phyloP scores from a whole-genome alignment of 192 early-diverging fungal genomes.

The Pecoramyces ruminantium region DNA sequence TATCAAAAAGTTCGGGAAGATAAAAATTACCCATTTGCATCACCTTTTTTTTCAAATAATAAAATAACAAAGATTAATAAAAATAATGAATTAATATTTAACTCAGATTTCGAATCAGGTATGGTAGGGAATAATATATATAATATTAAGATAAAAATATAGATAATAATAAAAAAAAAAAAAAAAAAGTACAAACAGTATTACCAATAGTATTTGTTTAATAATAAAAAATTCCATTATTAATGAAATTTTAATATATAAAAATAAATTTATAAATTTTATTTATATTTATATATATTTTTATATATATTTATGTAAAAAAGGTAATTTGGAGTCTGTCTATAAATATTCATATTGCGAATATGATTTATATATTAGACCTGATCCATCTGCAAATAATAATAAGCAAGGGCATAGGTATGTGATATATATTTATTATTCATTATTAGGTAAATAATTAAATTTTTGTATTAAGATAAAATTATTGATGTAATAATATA shows the following conservation, averaged over 20 bases:
- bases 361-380: neutral
- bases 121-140: neutral
- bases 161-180: too few species aligned
- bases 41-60: neutral
- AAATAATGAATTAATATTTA: neutral
- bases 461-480: too few species aligned
- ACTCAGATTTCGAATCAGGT: neutral
- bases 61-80: neutral
- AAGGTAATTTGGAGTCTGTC: neutral
- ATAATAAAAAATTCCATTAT: too few species aligned
- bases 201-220: too few species aligned
- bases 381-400: neutral
- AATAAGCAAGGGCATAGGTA: neutral
- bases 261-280: too few species aligned
- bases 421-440: too few species aligned
- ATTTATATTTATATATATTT: too few species aligned
- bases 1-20: neutral
- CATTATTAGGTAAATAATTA: too few species aligned
- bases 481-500: too few species aligned
- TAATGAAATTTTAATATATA: too few species aligned
- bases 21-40: neutral
- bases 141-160: too few species aligned
- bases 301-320: neutral
- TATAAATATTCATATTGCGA: neutral
- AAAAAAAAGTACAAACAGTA: too few species aligned